Evolutionary conservation across 345 rosid species (phyloP).

Genomic region (Euclidium syriacum): DNA sequence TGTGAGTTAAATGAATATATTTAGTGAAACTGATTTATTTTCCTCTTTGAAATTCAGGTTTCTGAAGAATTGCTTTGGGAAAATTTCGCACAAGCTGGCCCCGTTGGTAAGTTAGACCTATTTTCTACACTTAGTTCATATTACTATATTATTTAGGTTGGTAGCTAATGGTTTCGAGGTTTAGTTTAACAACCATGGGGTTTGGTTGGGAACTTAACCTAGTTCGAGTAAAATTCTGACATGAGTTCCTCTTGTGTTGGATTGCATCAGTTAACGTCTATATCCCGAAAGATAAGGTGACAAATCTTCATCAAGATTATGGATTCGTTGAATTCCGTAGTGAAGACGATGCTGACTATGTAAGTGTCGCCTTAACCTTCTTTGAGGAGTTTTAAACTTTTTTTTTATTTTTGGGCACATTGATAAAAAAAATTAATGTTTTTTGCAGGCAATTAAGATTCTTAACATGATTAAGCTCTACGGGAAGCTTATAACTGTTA

Average conservation of each 20-base stretch:
- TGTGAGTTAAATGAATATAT: neutral
- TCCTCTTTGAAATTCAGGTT: slow-evolving; percentile 32
- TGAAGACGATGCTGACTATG: slow-evolving; percentile 98
- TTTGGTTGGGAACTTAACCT: neutral
- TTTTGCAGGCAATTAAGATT: slow-evolving; percentile 81
- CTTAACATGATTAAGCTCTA: slow-evolving; percentile 95
- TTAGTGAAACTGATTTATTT: neutral
- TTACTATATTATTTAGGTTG: neutral
- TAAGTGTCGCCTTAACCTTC: slow-evolving; percentile 22
- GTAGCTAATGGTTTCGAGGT: neutral
- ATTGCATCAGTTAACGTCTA: slow-evolving; percentile 72
- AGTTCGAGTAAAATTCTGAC: neutral
- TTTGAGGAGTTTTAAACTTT: neutral
- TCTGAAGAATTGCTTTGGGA: slow-evolving; percentile 96
- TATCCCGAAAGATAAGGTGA: slow-evolving; percentile 95
- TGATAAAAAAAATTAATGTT: neutral
- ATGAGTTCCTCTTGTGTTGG: neutral
- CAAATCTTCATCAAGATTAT: slow-evolving; percentile 89
- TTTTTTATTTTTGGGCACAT: neutral
- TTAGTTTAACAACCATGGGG: neutral
- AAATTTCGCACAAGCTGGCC: slow-evolving; percentile 92
- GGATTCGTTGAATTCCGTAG: slow-evolving; percentile 92
- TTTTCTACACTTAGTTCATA: neutral
- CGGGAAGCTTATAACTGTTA: slow-evolving; percentile 93
- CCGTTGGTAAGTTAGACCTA: slow-evolving; percentile 58